Conservation (phyloP, 1,139 yeast genomes). For the Pichia sp. region DNA sequence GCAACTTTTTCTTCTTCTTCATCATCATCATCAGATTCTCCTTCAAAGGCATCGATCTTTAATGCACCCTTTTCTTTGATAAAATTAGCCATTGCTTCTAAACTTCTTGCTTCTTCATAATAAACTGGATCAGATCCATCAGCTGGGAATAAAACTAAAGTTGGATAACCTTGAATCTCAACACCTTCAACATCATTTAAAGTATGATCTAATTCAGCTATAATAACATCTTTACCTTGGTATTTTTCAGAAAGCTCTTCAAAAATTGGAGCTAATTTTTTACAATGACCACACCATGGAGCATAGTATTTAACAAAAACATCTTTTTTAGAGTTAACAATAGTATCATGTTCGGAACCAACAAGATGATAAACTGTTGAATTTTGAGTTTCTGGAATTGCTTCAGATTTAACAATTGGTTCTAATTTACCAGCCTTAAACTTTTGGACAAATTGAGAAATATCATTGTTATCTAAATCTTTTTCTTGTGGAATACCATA, state of each 20-base stretch:
- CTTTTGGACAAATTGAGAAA: constrained; percentile 59
- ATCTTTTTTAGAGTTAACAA: constrained; percentile 72
- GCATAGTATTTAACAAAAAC: constrained; percentile 93
- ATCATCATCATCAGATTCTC: constrained; percentile 15
- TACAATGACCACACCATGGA: constrained; percentile 99
- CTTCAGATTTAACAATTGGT: constrained; percentile 81
- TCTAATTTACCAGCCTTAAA: constrained; percentile 58
- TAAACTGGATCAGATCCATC: constrained; percentile 70
- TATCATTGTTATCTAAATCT: constrained; percentile 35
- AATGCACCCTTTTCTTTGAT: constrained; percentile 45
- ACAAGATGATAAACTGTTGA: constrained; percentile 74
- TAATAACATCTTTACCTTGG: constrained; percentile 49
- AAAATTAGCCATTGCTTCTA: constrained; percentile 66
- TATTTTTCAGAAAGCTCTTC: constrained; percentile 77
- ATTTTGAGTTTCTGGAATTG: constrained; percentile 74
- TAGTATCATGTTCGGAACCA: constrained; percentile 72
- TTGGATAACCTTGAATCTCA: constrained; percentile 87
- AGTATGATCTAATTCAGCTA: constrained; percentile 89
- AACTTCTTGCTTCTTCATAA: constrained; percentile 67
- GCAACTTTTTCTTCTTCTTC: constrained; percentile 26
- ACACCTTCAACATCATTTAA: constrained; percentile 74
- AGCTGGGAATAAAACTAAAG: constrained; percentile 88
- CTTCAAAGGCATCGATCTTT: constrained; percentile 32
- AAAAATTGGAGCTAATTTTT: constrained; percentile 86
- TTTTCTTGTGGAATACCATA: constrained; percentile 48